Evolutionary conservation across 2,329 filamentous ascomycete genomes (phyloP).

Genomic region (Fusarium mundagurra): DNA sequence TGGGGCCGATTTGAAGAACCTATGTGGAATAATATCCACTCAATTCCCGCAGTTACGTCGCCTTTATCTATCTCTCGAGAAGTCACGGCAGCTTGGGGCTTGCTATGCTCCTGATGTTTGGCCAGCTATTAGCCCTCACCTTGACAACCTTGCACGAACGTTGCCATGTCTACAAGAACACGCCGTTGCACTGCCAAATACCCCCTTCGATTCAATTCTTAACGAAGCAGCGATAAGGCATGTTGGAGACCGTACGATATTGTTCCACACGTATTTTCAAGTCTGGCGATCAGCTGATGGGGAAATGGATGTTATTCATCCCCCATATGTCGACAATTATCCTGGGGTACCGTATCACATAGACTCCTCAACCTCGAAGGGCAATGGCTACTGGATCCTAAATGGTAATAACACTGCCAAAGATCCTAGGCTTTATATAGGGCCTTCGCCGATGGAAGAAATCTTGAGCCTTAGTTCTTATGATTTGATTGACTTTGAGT

Average conservation of each 20-base stretch:
- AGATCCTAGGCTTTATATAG: too few species aligned
- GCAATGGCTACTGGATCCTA: neutral
- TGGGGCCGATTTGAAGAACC: neutral
- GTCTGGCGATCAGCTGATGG: neutral
- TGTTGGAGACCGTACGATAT: too few species aligned
- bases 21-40: neutral
- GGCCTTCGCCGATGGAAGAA: too few species aligned
- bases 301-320: neutral
- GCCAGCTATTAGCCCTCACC: neutral
- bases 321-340: neutral
- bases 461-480: too few species aligned
- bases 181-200: neutral
- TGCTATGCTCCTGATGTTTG: neutral
- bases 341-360: rapidly evolving
- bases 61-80: neutral
- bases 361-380: rapidly evolving
- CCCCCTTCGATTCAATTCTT: neutral
- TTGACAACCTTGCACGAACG: neutral
- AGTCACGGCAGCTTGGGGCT: rapidly evolving
- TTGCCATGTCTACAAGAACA: neutral
- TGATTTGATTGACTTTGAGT: too few species aligned
- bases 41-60: neutral
- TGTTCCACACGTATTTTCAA: neutral
- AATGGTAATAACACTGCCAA: too few species aligned
- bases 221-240: neutral